Base-by-base conservation (phyloP, 1,139 yeast species). In the Suhomyces choctaworum region DNA sequence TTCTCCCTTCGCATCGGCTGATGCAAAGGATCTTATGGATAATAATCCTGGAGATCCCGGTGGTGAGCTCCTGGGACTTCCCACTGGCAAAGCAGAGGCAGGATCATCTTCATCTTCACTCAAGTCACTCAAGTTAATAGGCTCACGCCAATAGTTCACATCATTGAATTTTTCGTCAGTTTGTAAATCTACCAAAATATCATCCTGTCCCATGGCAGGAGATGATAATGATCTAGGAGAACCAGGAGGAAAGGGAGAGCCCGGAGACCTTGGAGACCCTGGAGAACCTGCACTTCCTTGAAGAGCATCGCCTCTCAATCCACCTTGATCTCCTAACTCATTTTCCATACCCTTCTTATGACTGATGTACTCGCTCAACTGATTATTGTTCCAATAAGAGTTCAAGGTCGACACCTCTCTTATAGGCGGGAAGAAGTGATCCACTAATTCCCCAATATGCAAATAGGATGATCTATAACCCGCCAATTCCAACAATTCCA, bases 351-450 rank as follows among this genome's bases (percentile, higher is more conserved):
- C 37, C 23, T 20, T 29, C 30, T 45, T 45, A 34, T 48, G 51
- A 19, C 46, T 49, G 35, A 66, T 62, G 42, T 63, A 66, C 36
- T 64, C 62, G 40, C 57, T 54, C 40, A 63, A 61, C 46, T 67
- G 73, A 28, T 56, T 50, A 35, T 64, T 58, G 40, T 66, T 63
- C 69, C 73, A 66, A 40, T 65, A 64, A 4, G 64, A 41, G 32
- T 60, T 66, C 40, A 60, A 52, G 12, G 65, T 64, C 14, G 60
- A 57, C 6, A 68, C 62, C 36, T 59, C 60, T 27, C 61, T 68
- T 17, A 83, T 84, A 0, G 97, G 96, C 10, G 99, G 99, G 73
- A 94, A 94, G 58, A 90, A 90, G 58, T 92, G 97, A 60, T 94
- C 99, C 10, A 94, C 97, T 42, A 94, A 70, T 58, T 92, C 97